Evolutionary conservation across 2,329 filamentous ascomycete genomes (phyloP).

Genomic region (Cladosporium halotolerans): DNA sequence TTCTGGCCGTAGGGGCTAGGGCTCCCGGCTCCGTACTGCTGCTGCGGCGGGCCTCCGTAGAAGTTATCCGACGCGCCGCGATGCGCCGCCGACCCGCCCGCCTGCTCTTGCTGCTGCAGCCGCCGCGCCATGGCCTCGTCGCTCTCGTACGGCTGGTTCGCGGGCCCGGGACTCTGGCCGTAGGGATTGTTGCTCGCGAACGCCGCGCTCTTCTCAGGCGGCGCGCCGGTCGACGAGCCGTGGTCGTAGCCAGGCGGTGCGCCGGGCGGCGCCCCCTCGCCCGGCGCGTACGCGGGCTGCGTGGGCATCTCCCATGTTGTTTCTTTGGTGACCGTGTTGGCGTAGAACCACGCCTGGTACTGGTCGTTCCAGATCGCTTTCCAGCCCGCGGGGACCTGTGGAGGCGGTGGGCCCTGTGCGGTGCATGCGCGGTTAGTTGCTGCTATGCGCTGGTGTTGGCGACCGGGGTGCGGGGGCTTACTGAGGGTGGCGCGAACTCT

Average conservation of each 20-base stretch:
- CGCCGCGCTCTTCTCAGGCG: constrained; percentile 39
- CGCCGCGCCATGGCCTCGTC: constrained; percentile 53
- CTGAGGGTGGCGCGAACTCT: constrained; percentile 30
- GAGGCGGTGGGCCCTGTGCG: constrained; percentile 48
- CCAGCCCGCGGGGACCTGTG: constrained; percentile 70
- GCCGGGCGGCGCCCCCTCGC: constrained; percentile 22
- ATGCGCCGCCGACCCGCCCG: constrained; percentile 20
- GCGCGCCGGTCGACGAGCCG: constrained; percentile 55
- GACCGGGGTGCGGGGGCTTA: constrained; percentile 20
- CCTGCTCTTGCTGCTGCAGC: constrained; percentile 55
- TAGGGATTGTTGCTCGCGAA: constrained; percentile 70
- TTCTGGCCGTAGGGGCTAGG: constrained; percentile 30
- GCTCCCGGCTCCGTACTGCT: constrained; percentile 7
- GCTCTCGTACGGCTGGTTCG: background rate
- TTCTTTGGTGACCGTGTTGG: constrained; percentile 79
- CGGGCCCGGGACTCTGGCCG: constrained; percentile 26
- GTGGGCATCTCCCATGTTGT: constrained; percentile 88
- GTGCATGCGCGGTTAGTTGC: constrained; percentile 11
- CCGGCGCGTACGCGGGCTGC: constrained; percentile 51
- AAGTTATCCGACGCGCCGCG: constrained; percentile 12
- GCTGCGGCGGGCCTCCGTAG: background rate
- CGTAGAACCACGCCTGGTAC: constrained; percentile 91
- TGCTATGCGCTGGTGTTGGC: background rate
- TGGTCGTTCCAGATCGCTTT: constrained; percentile 78
- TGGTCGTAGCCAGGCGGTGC: constrained; percentile 59